A percentile compares a stretch with the other conserved stretches of the same genome.
These are phyloP conservation scores for Aspergillus campestris DNA, from an alignment of 495 filamentous ascomycete species.

Conservation along the genomic window DNA sequence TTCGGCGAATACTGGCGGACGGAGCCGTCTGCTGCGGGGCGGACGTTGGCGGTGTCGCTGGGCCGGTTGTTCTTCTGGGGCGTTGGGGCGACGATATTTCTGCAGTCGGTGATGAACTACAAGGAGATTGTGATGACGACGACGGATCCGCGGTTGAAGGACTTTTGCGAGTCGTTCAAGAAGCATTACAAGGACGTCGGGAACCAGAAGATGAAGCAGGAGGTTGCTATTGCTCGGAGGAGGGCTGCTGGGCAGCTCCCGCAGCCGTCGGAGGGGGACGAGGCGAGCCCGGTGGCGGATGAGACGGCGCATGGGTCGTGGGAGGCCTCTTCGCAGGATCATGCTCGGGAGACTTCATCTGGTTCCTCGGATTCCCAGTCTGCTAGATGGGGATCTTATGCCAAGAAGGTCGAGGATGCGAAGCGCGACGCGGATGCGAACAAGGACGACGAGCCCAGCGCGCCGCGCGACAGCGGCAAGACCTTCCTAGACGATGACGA, in stretches of 20 bases:
- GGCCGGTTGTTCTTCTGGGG: conserved; percentile 18
- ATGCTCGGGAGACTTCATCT: not conserved
- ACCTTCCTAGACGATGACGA: conserved; percentile 31
- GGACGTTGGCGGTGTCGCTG: not conserved
- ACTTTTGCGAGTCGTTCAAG: conserved; percentile 14
- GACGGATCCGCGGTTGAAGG: conserved; percentile 21
- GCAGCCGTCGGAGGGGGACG: conserved; percentile 1
- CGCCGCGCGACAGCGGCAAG: not conserved
- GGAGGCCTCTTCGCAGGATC: not conserved
- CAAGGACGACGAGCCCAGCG: not conserved
- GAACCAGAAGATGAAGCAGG: conserved; percentile 12
- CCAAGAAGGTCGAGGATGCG: too few relatives aligned
- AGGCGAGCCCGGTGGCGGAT: too few relatives aligned
- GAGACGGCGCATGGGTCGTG: not conserved
- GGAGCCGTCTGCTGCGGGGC: not conserved
- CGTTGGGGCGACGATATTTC: conserved; percentile 1
- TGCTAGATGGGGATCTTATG: too few relatives aligned
- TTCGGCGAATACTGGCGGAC: too few relatives aligned
- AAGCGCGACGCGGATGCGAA: too few relatives aligned
- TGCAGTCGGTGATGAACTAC: not conserved
- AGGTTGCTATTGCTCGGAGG: conserved; percentile 16
- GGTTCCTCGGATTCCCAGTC: too few relatives aligned
- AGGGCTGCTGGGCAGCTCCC: conserved; percentile 9
- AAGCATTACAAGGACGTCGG: conserved; percentile 12
- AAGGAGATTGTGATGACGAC: conserved; percentile 8